These are phyloP conservation scores for Plasmodium blacklocki DNA, from an alignment of 169 alveolate genomes.

Conservation along the genomic window DNA sequence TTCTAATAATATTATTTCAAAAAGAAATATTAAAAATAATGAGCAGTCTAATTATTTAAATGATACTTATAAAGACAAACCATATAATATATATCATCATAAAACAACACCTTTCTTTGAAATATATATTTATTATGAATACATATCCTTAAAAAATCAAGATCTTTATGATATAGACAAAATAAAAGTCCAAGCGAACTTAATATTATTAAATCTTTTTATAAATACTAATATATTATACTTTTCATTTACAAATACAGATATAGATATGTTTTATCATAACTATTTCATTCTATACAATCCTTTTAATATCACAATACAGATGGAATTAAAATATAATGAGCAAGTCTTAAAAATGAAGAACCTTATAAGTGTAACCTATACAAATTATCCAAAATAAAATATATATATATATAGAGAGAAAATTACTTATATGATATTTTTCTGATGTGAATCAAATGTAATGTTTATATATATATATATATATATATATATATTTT, in stretches of 20 bases:
- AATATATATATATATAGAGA: not conserved
- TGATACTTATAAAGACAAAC: not conserved
- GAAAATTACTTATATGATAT: not conserved
- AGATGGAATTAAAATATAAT: conserved; percentile 8
- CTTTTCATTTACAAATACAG: conserved; percentile 15
- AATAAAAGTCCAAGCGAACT: conserved; percentile 20
- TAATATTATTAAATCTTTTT: conserved; percentile 23
- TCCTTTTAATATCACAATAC: conserved; percentile 29
- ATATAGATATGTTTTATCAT: conserved; percentile 34
- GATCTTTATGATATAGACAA: not conserved
- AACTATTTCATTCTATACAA: conserved; percentile 26
- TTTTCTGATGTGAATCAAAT: no score
- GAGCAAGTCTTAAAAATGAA: not conserved
- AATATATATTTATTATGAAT: conserved; percentile 28
- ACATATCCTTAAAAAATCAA: conserved; percentile 9
- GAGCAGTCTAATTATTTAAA: not conserved
- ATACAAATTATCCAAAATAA: not conserved
- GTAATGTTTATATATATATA: not conserved
- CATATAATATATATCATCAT: not conserved
- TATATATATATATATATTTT: not conserved
- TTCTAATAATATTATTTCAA: no score
- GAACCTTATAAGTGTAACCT: conserved; percentile 9
- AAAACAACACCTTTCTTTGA: not conserved
- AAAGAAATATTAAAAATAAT: no score
- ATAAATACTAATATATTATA: conserved; percentile 4